Evolutionary conservation across 2,329 filamentous ascomycete species (phyloP).

Genomic region (Verticillium isaacii): DNA sequence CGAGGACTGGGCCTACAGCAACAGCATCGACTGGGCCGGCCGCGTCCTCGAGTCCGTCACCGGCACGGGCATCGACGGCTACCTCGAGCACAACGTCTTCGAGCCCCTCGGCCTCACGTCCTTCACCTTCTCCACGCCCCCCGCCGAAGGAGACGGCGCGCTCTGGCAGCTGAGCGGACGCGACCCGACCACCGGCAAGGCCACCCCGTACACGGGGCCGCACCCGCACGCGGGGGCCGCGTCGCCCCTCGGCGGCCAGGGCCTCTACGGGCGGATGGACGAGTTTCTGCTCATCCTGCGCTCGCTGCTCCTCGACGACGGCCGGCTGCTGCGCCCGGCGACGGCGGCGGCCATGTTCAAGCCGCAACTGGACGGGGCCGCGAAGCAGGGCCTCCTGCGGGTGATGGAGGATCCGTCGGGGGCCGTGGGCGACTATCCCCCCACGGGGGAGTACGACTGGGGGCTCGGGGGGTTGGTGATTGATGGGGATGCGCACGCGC

Average conservation of each 20-base stretch:
- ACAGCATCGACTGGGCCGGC: conserved; percentile 42
- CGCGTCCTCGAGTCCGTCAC: conserved; percentile 35
- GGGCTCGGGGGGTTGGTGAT: conserved; percentile 37
- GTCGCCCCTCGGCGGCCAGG: conserved; percentile 27
- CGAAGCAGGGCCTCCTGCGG: conserved; percentile 14
- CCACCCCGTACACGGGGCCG: conserved; percentile 4
- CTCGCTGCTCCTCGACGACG: conserved; percentile 32
- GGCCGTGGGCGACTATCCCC: conserved; percentile 21
- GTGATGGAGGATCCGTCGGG: conserved; percentile 20
- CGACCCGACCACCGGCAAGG: conserved; percentile 6
- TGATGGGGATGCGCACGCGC: conserved; percentile 26
- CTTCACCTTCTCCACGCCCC: conserved; percentile 8
- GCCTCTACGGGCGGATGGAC: conserved; percentile 25
- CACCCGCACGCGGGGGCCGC: conserved; percentile 11
- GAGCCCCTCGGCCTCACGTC: conserved; percentile 25
- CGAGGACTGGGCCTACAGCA: conserved; percentile 43
- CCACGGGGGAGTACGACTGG: conserved; percentile 32
- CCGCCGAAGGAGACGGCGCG: background rate
- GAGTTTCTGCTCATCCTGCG: conserved; percentile 40
- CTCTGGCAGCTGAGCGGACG: conserved; percentile 13
- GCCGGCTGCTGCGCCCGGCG: conserved; percentile 22
- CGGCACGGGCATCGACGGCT: conserved; percentile 27
- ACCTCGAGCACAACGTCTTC: conserved; percentile 31
- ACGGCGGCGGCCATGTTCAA: conserved; percentile 30
- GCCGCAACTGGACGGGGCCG: conserved; percentile 31